Percentiles rank a stretch among this genome's conserved stretches.
Conservation (phyloP, 106 monocot genomes). For the Dendrobium nobile region DNA sequence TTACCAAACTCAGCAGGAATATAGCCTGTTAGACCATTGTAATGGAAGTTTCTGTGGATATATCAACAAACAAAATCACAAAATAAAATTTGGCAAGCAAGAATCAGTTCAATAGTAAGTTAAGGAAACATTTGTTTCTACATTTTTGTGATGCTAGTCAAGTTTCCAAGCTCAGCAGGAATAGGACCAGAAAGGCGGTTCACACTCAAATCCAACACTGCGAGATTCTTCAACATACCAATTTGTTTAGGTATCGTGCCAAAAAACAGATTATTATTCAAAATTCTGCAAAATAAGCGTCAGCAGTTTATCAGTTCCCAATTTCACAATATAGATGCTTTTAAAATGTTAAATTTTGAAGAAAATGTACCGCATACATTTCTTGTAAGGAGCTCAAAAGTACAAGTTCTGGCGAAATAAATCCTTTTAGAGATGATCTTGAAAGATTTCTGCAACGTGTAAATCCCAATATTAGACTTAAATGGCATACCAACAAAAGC, state of each 20-base stretch:
- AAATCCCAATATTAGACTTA: too few relatives aligned
- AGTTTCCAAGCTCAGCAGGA: constrained; percentile 45
- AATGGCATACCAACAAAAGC: not conserved
- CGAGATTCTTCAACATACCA: constrained; percentile 57
- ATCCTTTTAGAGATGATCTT: constrained; percentile 72
- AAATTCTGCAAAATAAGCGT: constrained; percentile 38
- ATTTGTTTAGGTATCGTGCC: constrained; percentile 79
- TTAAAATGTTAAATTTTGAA: not conserved
- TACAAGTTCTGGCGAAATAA: constrained; percentile 64
- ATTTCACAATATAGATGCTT: not conserved
- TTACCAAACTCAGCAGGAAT: constrained; percentile 60
- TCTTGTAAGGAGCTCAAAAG: constrained; percentile 49
- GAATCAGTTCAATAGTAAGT: not conserved
- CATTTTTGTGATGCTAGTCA: constrained; percentile 63
- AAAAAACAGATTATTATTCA: constrained; percentile 52
- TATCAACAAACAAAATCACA: not conserved
- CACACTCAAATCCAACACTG: constrained; percentile 48
- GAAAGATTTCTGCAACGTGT: constrained; percentile 53
- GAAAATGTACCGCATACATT: constrained; percentile 44
- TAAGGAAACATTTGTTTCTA: constrained; percentile 14
- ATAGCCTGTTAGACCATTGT: constrained; percentile 64
- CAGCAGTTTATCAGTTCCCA: not conserved
- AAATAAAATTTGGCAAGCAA: constrained; percentile 4
- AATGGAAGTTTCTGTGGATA: constrained; percentile 60
- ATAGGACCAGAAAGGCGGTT: constrained; percentile 55